These are phyloP conservation scores for Scutellaria minor DNA, from an alignment of 257 asterid genomes.

Conservation along the genomic window DNA sequence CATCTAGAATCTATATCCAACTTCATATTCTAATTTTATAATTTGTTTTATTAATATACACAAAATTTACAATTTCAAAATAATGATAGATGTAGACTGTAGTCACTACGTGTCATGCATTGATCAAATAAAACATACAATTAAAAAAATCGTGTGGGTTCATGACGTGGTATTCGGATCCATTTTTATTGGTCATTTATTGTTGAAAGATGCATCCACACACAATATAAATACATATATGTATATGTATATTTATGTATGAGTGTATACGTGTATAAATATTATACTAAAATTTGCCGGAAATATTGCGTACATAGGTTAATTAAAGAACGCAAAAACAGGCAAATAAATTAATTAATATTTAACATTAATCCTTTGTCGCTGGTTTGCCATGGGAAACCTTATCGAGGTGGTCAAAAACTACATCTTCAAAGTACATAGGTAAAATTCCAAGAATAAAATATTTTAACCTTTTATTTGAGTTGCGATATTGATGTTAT, in stretches of 20 bases:
- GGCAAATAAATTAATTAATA: conserved; percentile 2
- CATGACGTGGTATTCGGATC: conserved; percentile 1
- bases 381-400: conserved; percentile 33
- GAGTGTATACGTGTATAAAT: neutral
- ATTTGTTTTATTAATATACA: too few relatives aligned
- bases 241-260: neutral
- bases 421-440: conserved; percentile 25
- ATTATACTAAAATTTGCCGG: neutral
- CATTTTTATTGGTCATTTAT: conserved; percentile 10
- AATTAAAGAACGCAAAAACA: conserved; percentile 5
- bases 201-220: neutral
- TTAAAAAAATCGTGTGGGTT: neutral
- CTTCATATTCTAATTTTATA: too few relatives aligned
- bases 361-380: neutral
- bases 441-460: neutral
- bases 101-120: too few relatives aligned
- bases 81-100: too few relatives aligned
- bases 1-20: too few relatives aligned
- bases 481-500: neutral
- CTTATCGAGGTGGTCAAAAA: conserved; percentile 41
- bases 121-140: neutral
- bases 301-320: conserved; percentile 11
- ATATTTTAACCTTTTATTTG: neutral
- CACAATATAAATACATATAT: too few relatives aligned
- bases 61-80: too few relatives aligned